Conservation (phyloP, 148 eudicot genomes). For the Vaccinium macrocarpon region DNA sequence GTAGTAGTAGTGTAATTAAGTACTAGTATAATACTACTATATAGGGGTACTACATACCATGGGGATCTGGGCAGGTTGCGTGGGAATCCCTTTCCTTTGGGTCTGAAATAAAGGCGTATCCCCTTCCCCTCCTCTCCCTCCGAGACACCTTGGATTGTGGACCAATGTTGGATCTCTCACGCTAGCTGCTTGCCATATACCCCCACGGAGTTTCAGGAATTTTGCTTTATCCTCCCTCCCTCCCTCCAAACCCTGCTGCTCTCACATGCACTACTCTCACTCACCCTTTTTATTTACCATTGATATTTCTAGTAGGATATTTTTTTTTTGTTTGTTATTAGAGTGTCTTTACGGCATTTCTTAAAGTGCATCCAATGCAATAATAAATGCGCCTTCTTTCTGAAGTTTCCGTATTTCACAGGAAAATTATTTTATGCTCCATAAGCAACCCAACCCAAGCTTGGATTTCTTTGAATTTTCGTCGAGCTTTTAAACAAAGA, state of each 20-base stretch:
- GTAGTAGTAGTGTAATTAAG: not conserved
- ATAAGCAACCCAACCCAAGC: no score
- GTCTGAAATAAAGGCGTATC: conserved; percentile 28
- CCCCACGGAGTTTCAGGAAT: conserved; percentile 33
- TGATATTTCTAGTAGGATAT: not conserved
- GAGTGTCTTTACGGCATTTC: not conserved
- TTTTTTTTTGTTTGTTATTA: not conserved
- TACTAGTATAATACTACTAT: not conserved
- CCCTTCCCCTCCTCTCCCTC: not conserved
- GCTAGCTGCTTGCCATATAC: not conserved
- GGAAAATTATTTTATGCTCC: not conserved
- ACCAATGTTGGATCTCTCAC: conserved; percentile 23
- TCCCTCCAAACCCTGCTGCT: not conserved
- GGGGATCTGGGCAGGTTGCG: conserved; percentile 22
- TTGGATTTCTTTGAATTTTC: no score
- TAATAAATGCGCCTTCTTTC: not conserved
- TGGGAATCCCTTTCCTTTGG: conserved; percentile 33
- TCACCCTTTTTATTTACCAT: not conserved
- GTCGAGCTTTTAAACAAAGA: not conserved
- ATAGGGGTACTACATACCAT: not conserved
- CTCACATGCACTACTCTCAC: conserved; percentile 7
- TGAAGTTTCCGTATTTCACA: not conserved
- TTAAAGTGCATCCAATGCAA: not conserved
- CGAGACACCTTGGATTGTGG: conserved; percentile 29
- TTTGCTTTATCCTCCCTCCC: conserved; percentile 17